phyloP scores from a whole-genome alignment of 2,329 filamentous ascomycete genomes.

The Botrytis aclada region DNA sequence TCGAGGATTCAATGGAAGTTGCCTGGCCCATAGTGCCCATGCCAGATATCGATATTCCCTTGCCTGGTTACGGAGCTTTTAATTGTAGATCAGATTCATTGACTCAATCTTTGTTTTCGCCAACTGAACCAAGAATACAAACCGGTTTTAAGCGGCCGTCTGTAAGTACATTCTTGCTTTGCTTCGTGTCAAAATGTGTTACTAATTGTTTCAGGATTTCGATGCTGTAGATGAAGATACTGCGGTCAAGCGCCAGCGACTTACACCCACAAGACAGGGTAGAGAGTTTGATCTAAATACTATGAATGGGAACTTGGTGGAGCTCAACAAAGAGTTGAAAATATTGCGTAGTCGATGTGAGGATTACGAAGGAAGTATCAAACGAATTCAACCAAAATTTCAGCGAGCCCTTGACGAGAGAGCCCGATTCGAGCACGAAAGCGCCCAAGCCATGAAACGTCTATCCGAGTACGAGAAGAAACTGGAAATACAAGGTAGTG shows the following conservation, averaged over 20 bases:
- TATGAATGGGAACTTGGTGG: constrained; percentile 36
- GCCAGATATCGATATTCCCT: constrained; percentile 27
- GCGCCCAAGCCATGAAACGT: constrained; percentile 27
- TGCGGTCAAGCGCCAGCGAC: constrained; percentile 12
- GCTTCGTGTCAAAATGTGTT: neutral
- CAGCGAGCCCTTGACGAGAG: constrained; percentile 52
- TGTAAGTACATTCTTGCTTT: constrained; percentile 1
- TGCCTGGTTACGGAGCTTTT: neutral
- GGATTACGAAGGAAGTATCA: constrained; percentile 46
- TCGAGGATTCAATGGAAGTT: constrained; percentile 10
- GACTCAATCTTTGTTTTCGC: constrained; percentile 14
- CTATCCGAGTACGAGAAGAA: constrained; percentile 25
- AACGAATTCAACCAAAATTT: constrained; percentile 46
- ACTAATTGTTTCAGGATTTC: constrained; percentile 14
- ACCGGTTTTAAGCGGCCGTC: constrained; percentile 21
- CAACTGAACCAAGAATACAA: neutral
- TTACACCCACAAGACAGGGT: constrained; percentile 11
- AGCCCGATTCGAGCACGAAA: constrained; percentile 46
- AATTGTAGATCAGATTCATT: neutral
- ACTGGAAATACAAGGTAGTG: constrained; percentile 25
- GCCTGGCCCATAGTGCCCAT: constrained; percentile 31
- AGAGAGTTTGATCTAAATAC: neutral
- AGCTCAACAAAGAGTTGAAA: constrained; percentile 44
- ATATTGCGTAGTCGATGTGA: constrained; percentile 47
- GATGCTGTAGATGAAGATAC: constrained; percentile 4